Base-by-base conservation (phyloP, 2,329 filamentous ascomycete genomes). In the Ramularia endophylla region DNA sequence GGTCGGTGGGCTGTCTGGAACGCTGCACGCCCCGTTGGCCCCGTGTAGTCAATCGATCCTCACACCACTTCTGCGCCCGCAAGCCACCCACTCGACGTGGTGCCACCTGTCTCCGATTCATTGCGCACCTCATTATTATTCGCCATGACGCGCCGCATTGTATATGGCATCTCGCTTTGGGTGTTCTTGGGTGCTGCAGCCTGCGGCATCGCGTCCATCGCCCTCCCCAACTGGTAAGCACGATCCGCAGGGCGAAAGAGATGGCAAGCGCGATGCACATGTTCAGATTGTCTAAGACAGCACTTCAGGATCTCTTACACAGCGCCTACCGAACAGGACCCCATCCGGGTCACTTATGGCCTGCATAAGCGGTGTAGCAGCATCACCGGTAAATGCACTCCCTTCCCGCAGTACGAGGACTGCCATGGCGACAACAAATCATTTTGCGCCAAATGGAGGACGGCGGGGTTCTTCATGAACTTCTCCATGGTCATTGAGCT, bases 401-500 rank as follows among this genome's bases (percentile, higher is more conserved):
- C 70, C 22, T 92, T 88, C 63, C 87, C 87, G 3, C 71, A 74
- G 50, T 68, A 75, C 40, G 71, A 77, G 42, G 81, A 87, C 60
- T 90, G 86, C 65, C 68, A 70, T 41, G 75, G 73, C 53, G 75
- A 78, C 38, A 77, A 82, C 53, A 74, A 79, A 38, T 79, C 81
- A 57, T 95, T 97, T 67, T 97, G 92, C 71, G 84, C 81, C 55
- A 84, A 94, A 75, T 98, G 90, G 90, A 78, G 85, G 44, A 87
- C 81, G 18, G 81, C 87, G 27, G 88, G 86, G 17, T 97, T 95
- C 66, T 67, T 95, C 50, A 87, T 94, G 69, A 85, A 82, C 38
- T 85, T 95, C 55, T 77, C 85, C 6, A 78, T 87, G 27, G 80
- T 95, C n/a, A 62, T 92, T 28, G 83, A 94, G 64, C 75, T 92